Evolutionary conservation across 2,329 filamentous ascomycete genomes (phyloP), one percentile per base, ranked within the genome.

Genomic region (Ceratocystis huliohia): DNA sequence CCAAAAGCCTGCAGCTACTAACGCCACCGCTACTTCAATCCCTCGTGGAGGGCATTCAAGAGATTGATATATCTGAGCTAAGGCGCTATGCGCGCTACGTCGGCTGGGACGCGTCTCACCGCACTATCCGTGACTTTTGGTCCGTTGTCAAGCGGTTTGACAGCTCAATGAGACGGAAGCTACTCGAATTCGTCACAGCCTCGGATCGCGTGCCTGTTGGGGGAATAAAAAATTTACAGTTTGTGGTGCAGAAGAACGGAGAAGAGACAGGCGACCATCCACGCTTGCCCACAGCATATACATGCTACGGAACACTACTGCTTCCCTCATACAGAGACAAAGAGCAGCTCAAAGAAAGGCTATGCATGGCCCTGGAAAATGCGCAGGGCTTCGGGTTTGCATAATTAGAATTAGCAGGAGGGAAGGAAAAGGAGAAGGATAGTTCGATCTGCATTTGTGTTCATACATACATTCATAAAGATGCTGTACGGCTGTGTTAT

Each of bases 161-260:
- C 68, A 80, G 87, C 17, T 79, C 82, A 57, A 88, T 92, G 79
- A 88, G 88, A 75, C 83, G 85, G 64, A 85, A 84, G 71, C 77
- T 99, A 44, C 80, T 99, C 41, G 91, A 96, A 74, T 99, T 99
- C 72, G 92, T 99, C 37, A 99, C 94, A 15, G 93, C 93, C 0
- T 93, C 87, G 71, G 92, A 96, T 73, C 83, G 94, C 1, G 84
- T 97, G 1, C 94, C 94, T 0, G 89, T 96, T 0, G 91, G 89
- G 22, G 94, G 94, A 2, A 85, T 92, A 72, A 82, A 84, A 69
- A 91, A 88, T 71, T 78, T 97, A 61, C 86, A 88, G 72, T 97
- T 97, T 74, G 84, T 89, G 15, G 82, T 99, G 56, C 88, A 93
- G 75, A 85, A 83, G 71, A 91, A 91, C 72, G 85, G 89, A 17